Percentiles rank a stretch among this genome's conserved stretches.
phyloP scores from a whole-genome alignment of 805 yeast species.

The Candida montana region DNA sequence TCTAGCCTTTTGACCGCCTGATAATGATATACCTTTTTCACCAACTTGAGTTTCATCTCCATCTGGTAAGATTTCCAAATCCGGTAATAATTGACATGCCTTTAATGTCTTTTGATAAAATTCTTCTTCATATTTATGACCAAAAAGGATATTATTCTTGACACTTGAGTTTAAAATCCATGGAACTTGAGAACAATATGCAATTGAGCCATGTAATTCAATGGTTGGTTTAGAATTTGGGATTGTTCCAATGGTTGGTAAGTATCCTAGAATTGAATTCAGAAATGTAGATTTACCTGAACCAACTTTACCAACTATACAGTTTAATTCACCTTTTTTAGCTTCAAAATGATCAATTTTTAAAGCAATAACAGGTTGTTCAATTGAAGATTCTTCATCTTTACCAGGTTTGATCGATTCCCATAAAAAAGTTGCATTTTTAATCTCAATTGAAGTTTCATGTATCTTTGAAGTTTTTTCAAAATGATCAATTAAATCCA shows the following conservation, averaged over 20 bases:
- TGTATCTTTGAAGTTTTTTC: slow-evolving; percentile 18
- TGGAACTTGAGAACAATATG: slow-evolving; percentile 89
- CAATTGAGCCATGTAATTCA: slow-evolving; percentile 72
- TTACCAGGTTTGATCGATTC: slow-evolving; percentile 18
- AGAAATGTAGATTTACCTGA: slow-evolving; percentile 82
- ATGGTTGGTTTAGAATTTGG: slow-evolving; percentile 29
- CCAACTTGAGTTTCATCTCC: slow-evolving; percentile 92
- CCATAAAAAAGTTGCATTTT: slow-evolving; percentile 55
- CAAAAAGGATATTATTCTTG: slow-evolving; percentile 85
- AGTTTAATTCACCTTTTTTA: slow-evolving; percentile 70
- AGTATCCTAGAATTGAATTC: slow-evolving; percentile 77
- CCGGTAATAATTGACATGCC: slow-evolving; percentile 84
- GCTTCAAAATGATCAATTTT: slow-evolving; percentile 56
- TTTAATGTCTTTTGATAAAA: slow-evolving; percentile 76
- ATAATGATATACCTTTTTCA: slow-evolving; percentile 91
- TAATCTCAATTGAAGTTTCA: slow-evolving; percentile 33
- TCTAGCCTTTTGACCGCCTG: slow-evolving; percentile 98
- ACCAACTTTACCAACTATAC: slow-evolving; percentile 89
- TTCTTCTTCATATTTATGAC: slow-evolving; percentile 73
- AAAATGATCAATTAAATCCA: slow-evolving; percentile 27
- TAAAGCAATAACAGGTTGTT: slow-evolving; percentile 42
- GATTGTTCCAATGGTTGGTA: slow-evolving; percentile 34
- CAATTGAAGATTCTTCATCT: slow-evolving; percentile 35
- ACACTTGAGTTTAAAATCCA: slow-evolving; percentile 97
- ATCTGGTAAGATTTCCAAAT: slow-evolving; percentile 73